Base-by-base conservation (phyloP, 2,329 filamentous ascomycete genomes). In the Dactylellina leptospora region DNA sequence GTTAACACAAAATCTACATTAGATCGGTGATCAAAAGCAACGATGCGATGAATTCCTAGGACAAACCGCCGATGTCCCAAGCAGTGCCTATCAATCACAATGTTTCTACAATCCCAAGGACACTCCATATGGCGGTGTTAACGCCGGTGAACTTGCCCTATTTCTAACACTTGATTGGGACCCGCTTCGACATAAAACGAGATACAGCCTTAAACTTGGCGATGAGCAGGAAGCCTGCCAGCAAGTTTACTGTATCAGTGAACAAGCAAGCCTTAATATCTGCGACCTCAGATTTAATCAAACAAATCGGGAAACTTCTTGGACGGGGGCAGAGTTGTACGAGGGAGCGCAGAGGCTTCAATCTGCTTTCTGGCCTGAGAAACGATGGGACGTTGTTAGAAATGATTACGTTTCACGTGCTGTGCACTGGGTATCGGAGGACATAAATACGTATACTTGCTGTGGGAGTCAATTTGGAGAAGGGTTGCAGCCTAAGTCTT, bases 181-280 rank as follows among this genome's bases (percentile, higher is more conserved):
- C 28, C 3, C 40, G 4, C 11, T 13, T 11, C 18, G 22, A 23
- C n/a, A 28, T 11, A 23, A 20, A 2, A 13, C 25, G 22, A 18
- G 9, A 3, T 66, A 56, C 18, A 48, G 40, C 4, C 27, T 58
- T 4, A n/a, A 16, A 1, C 20, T 22, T 18, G 23, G 25, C 2
- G 28, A 40, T 8, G 42, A 40, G n/a, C 3, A 25, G 16, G 33
- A n/a, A 9, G 4, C 11, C 5, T 66, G 61, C n/a, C 16, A 66
- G 22, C 61, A 56, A 16, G 23, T 66, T 22, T 58, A 40, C 22
- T 66, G 61, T 25, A 48, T 66, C 27, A 38, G 61, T 16, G 51
- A 58, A 27, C 11, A 42, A 16, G 61, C 61, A 9, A 50, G 30
- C 28, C 20, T 66, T 5, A 51, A 5, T 9, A n/a, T 66, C 20